phyloP scores from a whole-genome alignment of 495 filamentous ascomycete genomes.

The Annulohypoxylon moriforme region DNA sequence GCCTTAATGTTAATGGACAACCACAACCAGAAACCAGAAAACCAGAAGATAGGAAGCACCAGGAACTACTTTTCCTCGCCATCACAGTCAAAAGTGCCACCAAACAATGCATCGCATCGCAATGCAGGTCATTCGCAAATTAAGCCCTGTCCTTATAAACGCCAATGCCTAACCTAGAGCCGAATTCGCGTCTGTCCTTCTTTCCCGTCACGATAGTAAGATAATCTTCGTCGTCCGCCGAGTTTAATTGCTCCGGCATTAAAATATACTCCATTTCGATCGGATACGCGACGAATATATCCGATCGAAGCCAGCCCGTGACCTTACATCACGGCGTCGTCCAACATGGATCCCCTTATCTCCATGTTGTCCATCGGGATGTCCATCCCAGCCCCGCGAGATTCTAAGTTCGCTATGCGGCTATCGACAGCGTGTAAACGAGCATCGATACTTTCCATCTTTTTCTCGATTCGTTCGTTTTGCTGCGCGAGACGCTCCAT shows the following conservation, averaged over 20 bases:
- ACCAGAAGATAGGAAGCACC: no score
- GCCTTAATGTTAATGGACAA: constrained; percentile 16
- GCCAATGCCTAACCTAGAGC: constrained; percentile 14
- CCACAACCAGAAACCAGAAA: constrained; percentile 19
- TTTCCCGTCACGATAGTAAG: background rate
- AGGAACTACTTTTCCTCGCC: constrained; percentile 16
- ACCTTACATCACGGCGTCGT: constrained; percentile 43
- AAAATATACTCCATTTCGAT: background rate
- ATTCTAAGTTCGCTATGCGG: constrained; percentile 55
- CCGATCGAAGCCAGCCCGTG: background rate
- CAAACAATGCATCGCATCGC: constrained; percentile 23
- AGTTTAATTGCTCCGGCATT: background rate
- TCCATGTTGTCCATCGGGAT: constrained; percentile 62
- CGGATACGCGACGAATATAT: background rate
- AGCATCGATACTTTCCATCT: constrained; percentile 56
- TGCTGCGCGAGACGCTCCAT: constrained; percentile 48
- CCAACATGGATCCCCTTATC: constrained; percentile 44
- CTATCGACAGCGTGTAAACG: constrained; percentile 56
- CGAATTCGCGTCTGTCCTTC: constrained; percentile 13
- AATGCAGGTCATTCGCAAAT: constrained; percentile 26
- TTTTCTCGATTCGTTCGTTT: constrained; percentile 56
- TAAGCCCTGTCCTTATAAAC: constrained; percentile 31
- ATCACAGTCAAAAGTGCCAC: constrained; percentile 24
- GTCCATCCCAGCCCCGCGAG: constrained; percentile 54
- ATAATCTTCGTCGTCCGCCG: background rate